These are phyloP conservation scores for Fusarium verticillioides DNA, from an alignment of 2,329 filamentous ascomycete species.

Conservation along the genomic window DNA sequence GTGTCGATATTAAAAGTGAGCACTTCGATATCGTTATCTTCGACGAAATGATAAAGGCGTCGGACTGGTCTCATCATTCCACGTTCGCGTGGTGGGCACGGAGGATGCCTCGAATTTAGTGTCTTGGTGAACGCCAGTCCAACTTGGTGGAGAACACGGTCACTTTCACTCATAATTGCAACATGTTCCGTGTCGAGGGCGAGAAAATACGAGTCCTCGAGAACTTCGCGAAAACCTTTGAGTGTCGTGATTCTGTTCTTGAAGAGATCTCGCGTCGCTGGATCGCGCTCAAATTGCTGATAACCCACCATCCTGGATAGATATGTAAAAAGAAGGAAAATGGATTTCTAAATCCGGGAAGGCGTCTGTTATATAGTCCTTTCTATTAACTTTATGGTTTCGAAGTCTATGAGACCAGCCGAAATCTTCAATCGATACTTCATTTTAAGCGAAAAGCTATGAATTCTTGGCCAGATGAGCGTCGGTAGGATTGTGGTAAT, in stretches of 20 bases:
- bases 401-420: too few relatives aligned
- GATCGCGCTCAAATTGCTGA: constrained; percentile 43
- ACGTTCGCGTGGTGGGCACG: not conserved
- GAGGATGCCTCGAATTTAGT: not conserved
- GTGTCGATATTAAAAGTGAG: constrained; percentile 15
- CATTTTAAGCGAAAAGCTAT: fast-evolving
- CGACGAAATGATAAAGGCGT: constrained; percentile 1
- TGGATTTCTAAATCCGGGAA: fast-evolving
- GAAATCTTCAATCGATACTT: not conserved
- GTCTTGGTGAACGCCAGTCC: constrained; percentile 16
- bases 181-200: constrained; percentile 65
- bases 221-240: not conserved
- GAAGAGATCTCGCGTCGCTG: constrained; percentile 18
- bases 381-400: not conserved
- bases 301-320: constrained; percentile 51
- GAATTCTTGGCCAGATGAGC: not conserved
- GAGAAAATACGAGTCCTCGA: constrained; percentile 57
- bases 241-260: constrained; percentile 17
- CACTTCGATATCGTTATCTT: not conserved
- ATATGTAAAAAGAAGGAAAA: not conserved
- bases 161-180: constrained; percentile 62
- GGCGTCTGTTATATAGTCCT: not conserved
- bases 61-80: not conserved
- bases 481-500: fast-evolving
- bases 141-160: constrained; percentile 33